A percentile compares a stretch with the other conserved stretches of the same genome.
Evolutionary conservation across 2,329 filamentous ascomycete genomes (phyloP).

Genomic region (Lasiodiplodia sp.): DNA sequence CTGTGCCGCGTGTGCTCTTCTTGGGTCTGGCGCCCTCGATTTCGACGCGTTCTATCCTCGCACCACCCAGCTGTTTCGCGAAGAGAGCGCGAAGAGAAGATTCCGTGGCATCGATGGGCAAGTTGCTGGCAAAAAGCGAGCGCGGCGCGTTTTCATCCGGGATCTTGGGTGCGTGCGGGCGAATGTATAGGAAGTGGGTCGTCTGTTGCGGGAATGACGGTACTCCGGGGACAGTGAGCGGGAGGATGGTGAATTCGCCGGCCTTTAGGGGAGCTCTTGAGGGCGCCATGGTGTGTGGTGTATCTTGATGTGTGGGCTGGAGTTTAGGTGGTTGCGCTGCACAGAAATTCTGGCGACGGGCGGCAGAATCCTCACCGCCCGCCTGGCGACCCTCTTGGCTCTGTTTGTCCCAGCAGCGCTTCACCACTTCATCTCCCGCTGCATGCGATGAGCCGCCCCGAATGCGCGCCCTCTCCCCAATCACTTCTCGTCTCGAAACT

Average conservation of each 20-base stretch:
- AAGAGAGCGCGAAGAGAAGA: conserved; percentile 79
- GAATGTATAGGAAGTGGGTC: conserved; percentile 86
- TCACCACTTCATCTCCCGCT: neutral
- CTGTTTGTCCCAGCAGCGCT: neutral
- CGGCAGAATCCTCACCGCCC: conserved; percentile 16
- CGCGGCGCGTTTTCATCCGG: conserved; percentile 74
- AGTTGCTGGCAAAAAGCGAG: conserved; percentile 88
- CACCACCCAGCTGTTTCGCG: conserved; percentile 74
- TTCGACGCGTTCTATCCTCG: conserved; percentile 76
- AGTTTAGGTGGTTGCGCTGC: neutral
- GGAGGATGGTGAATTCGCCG: conserved; percentile 72
- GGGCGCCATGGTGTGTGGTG: conserved; percentile 24
- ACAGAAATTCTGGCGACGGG: conserved; percentile 23
- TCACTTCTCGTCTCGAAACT: neutral
- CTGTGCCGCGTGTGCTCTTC: conserved; percentile 37
- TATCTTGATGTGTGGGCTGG: neutral
- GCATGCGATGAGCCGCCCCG: neutral
- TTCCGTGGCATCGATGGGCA: conserved; percentile 84
- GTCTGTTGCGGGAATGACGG: conserved; percentile 67
- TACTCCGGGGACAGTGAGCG: conserved; percentile 69
- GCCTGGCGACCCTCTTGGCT: neutral
- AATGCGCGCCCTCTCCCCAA: neutral
- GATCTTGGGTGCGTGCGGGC: conserved; percentile 73
- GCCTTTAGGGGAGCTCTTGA: conserved; percentile 44
- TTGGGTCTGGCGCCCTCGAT: conserved; percentile 71